Percentiles rank a stretch among this genome's conserved stretches.
Evolutionary conservation across 148 eudicot species (phyloP).

Genomic region (Nyssa sinensis): DNA sequence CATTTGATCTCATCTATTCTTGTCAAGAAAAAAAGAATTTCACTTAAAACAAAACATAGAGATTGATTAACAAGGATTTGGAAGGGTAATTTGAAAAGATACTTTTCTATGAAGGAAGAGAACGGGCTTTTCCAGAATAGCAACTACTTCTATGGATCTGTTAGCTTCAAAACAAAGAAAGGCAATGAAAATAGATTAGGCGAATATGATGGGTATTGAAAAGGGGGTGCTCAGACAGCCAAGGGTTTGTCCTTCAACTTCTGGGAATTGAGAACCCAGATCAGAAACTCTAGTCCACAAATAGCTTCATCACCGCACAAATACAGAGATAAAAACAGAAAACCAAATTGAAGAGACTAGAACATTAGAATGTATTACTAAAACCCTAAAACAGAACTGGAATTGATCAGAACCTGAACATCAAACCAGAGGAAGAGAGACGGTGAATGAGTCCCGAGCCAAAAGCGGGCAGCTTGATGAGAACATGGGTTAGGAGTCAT

Average conservation of each 20-base stretch:
- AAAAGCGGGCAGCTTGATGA: neutral
- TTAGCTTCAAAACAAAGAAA: neutral
- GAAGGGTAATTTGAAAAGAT: too few relatives aligned
- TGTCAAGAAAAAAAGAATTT: too few relatives aligned
- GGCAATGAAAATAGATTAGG: neutral
- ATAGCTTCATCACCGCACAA: slow-evolving; percentile 34
- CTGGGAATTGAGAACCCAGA: slow-evolving; percentile 25
- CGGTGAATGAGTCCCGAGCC: too few relatives aligned
- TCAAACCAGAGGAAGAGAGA: neutral
- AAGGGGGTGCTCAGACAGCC: slow-evolving; percentile 75
- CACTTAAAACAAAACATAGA: neutral
- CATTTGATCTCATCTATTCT: neutral
- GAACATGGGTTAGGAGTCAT: neutral
- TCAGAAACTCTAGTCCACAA: slow-evolving; percentile 88
- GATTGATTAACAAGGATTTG: too few relatives aligned
- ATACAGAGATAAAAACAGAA: neutral
- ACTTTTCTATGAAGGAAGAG: too few relatives aligned
- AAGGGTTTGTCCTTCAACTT: slow-evolving; percentile 69
- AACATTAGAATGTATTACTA: neutral
- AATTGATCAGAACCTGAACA: too few relatives aligned
- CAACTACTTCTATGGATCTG: neutral
- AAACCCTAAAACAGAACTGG: neutral
- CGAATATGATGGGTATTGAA: too few relatives aligned
- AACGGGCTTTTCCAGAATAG: neutral
- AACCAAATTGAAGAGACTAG: neutral